Percentiles rank a stretch among this genome's conserved stretches.
These are phyloP conservation scores for Pulchroboletus neoregius DNA, from an alignment of 1,284 basidiomycete species.

Conservation along the genomic window DNA sequence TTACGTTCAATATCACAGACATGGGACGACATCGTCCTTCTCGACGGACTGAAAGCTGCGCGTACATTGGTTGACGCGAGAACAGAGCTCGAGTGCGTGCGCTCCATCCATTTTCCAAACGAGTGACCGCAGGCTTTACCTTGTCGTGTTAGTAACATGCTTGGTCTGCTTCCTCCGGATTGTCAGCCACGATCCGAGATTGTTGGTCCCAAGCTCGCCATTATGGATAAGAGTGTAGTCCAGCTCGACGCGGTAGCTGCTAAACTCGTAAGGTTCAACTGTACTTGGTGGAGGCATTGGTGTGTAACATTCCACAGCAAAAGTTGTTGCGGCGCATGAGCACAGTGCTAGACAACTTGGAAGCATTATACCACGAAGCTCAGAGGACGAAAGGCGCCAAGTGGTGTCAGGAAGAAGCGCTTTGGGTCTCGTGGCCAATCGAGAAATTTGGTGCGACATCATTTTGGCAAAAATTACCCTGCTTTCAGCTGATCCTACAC, in stretches of 20 bases:
- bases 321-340: constrained; percentile 67
- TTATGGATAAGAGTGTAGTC: constrained; percentile 62
- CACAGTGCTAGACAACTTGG: constrained; percentile 56
- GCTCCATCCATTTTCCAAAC: neutral
- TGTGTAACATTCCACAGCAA: constrained; percentile 40
- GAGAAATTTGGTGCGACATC: constrained; percentile 61
- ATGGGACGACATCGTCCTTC: constrained; percentile 72
- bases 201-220: constrained; percentile 55
- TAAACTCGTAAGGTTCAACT: constrained; percentile 54
- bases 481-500: constrained; percentile 2
- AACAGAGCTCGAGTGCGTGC: constrained; percentile 71
- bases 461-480: neutral
- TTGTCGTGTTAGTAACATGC: constrained; percentile 49
- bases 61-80: constrained; percentile 63
- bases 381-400: constrained; percentile 63
- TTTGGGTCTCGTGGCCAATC: constrained; percentile 78
- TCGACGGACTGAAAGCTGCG: constrained; percentile 69
- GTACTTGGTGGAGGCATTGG: neutral
- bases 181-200: constrained; percentile 52
- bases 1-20: constrained; percentile 54
- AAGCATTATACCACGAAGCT: constrained; percentile 61
- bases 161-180: constrained; percentile 49
- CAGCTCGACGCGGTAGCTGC: constrained; percentile 55
- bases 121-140: neutral
- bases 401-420: constrained; percentile 62